Evolutionary conservation across 352 stramenopile species (phyloP).

Genomic region (Plasmopara muralis): DNA sequence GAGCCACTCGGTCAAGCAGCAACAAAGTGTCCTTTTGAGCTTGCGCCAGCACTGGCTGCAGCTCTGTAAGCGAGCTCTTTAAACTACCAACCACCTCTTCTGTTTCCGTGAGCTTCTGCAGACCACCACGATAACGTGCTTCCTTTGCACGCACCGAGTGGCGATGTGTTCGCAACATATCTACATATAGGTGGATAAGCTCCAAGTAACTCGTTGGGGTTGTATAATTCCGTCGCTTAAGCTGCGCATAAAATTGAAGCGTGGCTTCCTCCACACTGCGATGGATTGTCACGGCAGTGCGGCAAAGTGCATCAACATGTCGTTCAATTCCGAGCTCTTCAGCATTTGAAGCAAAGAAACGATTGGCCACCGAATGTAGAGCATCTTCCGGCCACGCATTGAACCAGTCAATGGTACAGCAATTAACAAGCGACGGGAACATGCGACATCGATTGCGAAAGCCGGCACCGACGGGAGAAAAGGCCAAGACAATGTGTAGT

Average conservation of each 20-base stretch:
- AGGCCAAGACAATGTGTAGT: slow-evolving; percentile 91
- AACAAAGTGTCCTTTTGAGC: slow-evolving; percentile 83
- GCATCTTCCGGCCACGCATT: slow-evolving; percentile 93
- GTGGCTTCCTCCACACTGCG: slow-evolving; percentile 86
- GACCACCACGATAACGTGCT: slow-evolving; percentile 66
- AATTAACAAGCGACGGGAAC: slow-evolving; percentile 93
- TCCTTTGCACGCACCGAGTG: slow-evolving; percentile 81
- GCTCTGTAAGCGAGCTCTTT: slow-evolving; percentile 86
- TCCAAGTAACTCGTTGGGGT: slow-evolving; percentile 94
- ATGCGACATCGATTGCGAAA: slow-evolving; percentile 91
- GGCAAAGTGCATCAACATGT: slow-evolving; percentile 85
- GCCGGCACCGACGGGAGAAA: slow-evolving; percentile 88
- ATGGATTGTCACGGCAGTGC: slow-evolving; percentile 92
- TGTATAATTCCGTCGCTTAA: slow-evolving; percentile 92
- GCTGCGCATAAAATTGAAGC: slow-evolving; percentile 64
- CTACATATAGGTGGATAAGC: slow-evolving; percentile 91
- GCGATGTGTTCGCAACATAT: slow-evolving; percentile 86
- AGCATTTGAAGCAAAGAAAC: slow-evolving; percentile 81
- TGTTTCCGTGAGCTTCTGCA: slow-evolving; percentile 91
- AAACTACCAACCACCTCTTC: slow-evolving; percentile 90
- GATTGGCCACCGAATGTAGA: slow-evolving; percentile 86
- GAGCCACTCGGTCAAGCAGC: slow-evolving; percentile 84
- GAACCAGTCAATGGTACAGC: slow-evolving; percentile 95
- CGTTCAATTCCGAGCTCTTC: slow-evolving; percentile 84
- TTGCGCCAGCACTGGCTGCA: slow-evolving; percentile 88